Evolutionary conservation across 139 green algal genomes (phyloP), one percentile per base, ranked within the genome.

Genomic region (Ettlia oleoabundans): DNA sequence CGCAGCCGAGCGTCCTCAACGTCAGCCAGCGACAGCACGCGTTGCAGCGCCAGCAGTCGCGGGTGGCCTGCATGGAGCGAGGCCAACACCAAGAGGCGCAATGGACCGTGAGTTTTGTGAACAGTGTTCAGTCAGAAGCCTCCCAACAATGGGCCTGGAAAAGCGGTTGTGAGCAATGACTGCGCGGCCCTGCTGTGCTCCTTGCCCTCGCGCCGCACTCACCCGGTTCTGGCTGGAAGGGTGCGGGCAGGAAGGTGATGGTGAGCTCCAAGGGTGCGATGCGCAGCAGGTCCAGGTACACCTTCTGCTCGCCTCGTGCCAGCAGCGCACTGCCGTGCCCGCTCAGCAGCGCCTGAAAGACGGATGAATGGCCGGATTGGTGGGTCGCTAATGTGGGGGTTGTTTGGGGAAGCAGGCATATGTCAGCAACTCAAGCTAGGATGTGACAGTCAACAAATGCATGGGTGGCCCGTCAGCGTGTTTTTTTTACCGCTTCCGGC

Each of bases 1-100:
- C 66, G 69, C 10, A 97, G 37, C 80, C 87, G 92, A 0, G 90
- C 93, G n/a, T 93, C 90, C 85, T 97, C 94, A 33, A 96, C 75
- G 38, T 96, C 92, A 0, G 84, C 89, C 26, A 96, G 78, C 3
- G 87, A 88, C 33, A 96, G 80, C 55, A 93, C 38, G 52, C 90
- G 82, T 40, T 91, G 88, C 62, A 87, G 66, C 51, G 77, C 65
- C 24, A 51, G 52, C 51, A 72, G 68, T 24, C 74, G 52, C 66
- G 53, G 52, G 62, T 71, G 69, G 15, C 35, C 40, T 72, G 80
- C 64, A n/a, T 28, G 4, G 40, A 19, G n/a, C 43, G 2, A 24
- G 63, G 15, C 9, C 22, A 30, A 8, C 15, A 37, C 3, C 13
- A 13, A 3, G 66, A 30, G 28, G 28, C 43, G 74, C n/a, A 37